phyloP scores from a whole-genome alignment of 352 stramenopile species.

The Globisporangium emineosum region DNA sequence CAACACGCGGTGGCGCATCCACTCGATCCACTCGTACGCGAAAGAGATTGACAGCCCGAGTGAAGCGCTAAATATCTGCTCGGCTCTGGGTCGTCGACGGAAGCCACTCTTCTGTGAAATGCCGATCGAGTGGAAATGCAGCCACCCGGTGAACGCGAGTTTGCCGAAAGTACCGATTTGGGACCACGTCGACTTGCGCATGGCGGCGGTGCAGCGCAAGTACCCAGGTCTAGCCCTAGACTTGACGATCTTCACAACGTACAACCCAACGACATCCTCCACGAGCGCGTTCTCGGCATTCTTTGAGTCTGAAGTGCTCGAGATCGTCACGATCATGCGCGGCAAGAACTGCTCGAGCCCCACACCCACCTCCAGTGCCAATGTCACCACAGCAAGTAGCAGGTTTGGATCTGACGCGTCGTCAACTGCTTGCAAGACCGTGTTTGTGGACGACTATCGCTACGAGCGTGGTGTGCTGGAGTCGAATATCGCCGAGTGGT shows the following conservation, averaged over 20 bases:
- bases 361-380: background rate
- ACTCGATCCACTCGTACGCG: slow-evolving; percentile 14
- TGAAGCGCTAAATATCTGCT: slow-evolving; percentile 21
- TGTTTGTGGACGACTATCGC: slow-evolving; percentile 54
- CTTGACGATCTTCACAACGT: slow-evolving; percentile 17
- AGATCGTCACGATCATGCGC: slow-evolving; percentile 28
- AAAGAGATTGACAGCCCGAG: slow-evolving; percentile 4
- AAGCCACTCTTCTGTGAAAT: slow-evolving; percentile 19
- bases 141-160: slow-evolving; percentile 4
- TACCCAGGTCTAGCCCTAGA: slow-evolving; percentile 19
- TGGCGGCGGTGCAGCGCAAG: slow-evolving; percentile 8
- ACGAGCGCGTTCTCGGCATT: slow-evolving; percentile 9
- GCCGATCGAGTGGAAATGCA: slow-evolving; percentile 13
- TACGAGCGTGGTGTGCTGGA: slow-evolving; percentile 39
- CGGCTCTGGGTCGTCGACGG: background rate
- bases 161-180: slow-evolving; percentile 17
- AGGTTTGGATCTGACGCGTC: background rate
- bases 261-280: slow-evolving; percentile 13
- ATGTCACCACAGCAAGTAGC: background rate
- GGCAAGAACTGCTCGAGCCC: slow-evolving; percentile 11
- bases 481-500: slow-evolving; percentile 36
- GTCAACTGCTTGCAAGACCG: slow-evolving; percentile 16
- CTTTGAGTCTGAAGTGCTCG: slow-evolving; percentile 20
- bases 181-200: slow-evolving; percentile 22
- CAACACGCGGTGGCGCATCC: slow-evolving; percentile 23